Conservation (phyloP, 805 yeast genomes). For the Teunomyces panamensis region DNA sequence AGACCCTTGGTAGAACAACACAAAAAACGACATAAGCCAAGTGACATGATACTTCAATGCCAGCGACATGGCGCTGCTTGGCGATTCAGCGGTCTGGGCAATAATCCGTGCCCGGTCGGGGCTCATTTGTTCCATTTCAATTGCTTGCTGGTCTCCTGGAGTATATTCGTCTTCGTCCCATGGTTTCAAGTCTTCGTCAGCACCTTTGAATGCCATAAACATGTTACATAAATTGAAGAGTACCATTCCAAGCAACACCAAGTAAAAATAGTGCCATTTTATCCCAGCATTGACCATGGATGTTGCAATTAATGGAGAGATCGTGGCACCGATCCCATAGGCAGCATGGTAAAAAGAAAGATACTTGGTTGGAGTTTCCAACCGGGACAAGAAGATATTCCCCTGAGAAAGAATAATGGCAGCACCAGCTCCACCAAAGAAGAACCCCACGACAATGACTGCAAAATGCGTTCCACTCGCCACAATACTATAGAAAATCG, state of each 20-base stretch:
- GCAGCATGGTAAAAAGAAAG: slow-evolving; percentile 65
- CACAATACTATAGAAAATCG: slow-evolving; percentile 45
- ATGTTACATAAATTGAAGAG: slow-evolving; percentile 29
- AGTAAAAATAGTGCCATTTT: slow-evolving; percentile 54
- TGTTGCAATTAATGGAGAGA: slow-evolving; percentile 65
- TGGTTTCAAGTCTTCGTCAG: slow-evolving; percentile 42
- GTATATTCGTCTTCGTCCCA: slow-evolving; percentile 23
- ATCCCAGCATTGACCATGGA: slow-evolving; percentile 47
- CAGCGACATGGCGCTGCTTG: slow-evolving; percentile 25
- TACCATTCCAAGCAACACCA: slow-evolving; percentile 45
- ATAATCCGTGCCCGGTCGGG: neutral
- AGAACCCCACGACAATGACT: slow-evolving; percentile 47
- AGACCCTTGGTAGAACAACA: slow-evolving; percentile 65
- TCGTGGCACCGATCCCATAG: slow-evolving; percentile 71
- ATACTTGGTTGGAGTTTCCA: slow-evolving; percentile 53
- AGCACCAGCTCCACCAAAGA: slow-evolving; percentile 57
- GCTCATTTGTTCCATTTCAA: neutral
- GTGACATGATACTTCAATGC: slow-evolving; percentile 42
- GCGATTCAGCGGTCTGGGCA: slow-evolving; percentile 9
- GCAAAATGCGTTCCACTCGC: slow-evolving; percentile 49
- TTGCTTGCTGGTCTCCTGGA: neutral
- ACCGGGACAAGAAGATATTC: slow-evolving; percentile 49
- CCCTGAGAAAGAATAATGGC: slow-evolving; percentile 50
- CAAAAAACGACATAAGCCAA: slow-evolving; percentile 50
- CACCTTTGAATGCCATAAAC: slow-evolving; percentile 46